A percentile compares a stretch with the other conserved stretches of the same genome.
phyloP scores from a whole-genome alignment of 2,329 filamentous ascomycete genomes.

The Colletotrichum liaoningense region DNA sequence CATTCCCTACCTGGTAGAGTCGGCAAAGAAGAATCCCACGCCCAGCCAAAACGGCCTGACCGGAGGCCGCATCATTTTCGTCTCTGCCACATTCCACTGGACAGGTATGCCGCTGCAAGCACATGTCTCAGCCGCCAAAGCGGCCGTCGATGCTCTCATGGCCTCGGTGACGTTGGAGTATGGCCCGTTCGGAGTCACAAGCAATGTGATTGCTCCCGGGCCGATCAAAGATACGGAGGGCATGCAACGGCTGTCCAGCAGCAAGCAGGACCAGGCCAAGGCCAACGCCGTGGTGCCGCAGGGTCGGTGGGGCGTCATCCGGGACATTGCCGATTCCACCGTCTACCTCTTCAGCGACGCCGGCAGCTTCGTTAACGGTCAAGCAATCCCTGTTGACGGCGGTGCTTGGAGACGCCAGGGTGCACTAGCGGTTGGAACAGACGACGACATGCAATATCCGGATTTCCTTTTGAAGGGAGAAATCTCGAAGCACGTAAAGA shows the following conservation, averaged over 20 bases:
- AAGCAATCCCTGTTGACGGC: conserved; percentile 80
- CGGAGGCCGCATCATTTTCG: conserved; percentile 87
- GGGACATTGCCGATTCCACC: conserved; percentile 93
- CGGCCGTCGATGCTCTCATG: conserved; percentile 87
- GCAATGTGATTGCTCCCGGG: conserved; percentile 90
- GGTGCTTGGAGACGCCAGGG: conserved; percentile 66
- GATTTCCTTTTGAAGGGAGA: conserved; percentile 55
- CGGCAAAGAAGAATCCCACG: conserved; percentile 73
- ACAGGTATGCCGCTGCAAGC: conserved; percentile 86
- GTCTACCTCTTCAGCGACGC: conserved; percentile 89
- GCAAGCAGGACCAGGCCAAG: conserved; percentile 45
- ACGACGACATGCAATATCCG: conserved; percentile 63
- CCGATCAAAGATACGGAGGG: conserved; percentile 89
- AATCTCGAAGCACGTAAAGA: conserved; percentile 48
- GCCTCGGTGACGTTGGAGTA: conserved; percentile 87
- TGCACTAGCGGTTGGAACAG: conserved; percentile 57
- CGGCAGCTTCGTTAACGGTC: conserved; percentile 87
- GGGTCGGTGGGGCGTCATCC: conserved; percentile 81
- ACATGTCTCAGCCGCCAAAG: conserved; percentile 93
- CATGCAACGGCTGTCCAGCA: conserved; percentile 70
- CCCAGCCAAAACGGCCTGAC: conserved; percentile 71
- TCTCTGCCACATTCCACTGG: conserved; percentile 93
- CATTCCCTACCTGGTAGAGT: conserved; percentile 81
- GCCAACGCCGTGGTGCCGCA: conserved; percentile 69
- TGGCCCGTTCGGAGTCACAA: conserved; percentile 86